Conservation (phyloP, 495 filamentous ascomycete genomes). For the Penicillium argentinense region DNA sequence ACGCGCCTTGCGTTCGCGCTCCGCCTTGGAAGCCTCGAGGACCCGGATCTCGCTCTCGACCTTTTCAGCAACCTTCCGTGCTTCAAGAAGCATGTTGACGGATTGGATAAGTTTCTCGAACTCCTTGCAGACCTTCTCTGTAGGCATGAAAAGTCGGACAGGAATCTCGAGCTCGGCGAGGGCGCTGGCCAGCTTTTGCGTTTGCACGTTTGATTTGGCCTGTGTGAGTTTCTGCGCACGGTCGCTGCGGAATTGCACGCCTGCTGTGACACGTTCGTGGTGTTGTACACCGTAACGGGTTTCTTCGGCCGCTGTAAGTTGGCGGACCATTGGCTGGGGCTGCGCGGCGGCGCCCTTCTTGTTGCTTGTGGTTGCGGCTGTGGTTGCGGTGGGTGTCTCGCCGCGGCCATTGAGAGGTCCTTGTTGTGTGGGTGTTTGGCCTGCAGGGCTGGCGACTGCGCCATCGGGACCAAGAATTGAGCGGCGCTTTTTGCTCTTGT, state of each 20-base stretch:
- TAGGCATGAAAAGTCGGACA: constrained; percentile 79
- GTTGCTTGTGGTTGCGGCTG: neutral
- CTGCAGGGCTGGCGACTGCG: constrained; percentile 45
- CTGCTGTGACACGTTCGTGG: constrained; percentile 76
- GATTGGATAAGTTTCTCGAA: constrained; percentile 78
- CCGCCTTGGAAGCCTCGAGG: constrained; percentile 61
- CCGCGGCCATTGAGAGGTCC: constrained; percentile 31
- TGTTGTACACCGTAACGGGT: constrained; percentile 77
- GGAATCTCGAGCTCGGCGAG: constrained; percentile 80
- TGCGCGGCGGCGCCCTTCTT: constrained; percentile 22
- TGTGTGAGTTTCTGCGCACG: constrained; percentile 77
- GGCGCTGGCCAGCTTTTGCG: constrained; percentile 72
- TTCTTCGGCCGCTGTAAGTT: constrained; percentile 74
- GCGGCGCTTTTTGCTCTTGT: constrained; percentile 84
- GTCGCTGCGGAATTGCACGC: constrained; percentile 80
- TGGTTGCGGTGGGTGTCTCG: constrained; percentile 40
- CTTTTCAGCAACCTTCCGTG: constrained; percentile 81
- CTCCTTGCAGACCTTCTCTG: constrained; percentile 70
- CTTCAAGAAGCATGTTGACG: constrained; percentile 75
- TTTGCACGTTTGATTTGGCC: constrained; percentile 80
- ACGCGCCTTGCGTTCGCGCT: constrained; percentile 50
- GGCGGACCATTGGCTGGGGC: constrained; percentile 55
- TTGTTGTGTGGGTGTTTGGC: constrained; percentile 48
- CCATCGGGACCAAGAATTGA: constrained; percentile 60
- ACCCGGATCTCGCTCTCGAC: constrained; percentile 79